Conservation (phyloP, 2,329 filamentous ascomycete genomes). For the Pseudopyricularia cyperi region DNA sequence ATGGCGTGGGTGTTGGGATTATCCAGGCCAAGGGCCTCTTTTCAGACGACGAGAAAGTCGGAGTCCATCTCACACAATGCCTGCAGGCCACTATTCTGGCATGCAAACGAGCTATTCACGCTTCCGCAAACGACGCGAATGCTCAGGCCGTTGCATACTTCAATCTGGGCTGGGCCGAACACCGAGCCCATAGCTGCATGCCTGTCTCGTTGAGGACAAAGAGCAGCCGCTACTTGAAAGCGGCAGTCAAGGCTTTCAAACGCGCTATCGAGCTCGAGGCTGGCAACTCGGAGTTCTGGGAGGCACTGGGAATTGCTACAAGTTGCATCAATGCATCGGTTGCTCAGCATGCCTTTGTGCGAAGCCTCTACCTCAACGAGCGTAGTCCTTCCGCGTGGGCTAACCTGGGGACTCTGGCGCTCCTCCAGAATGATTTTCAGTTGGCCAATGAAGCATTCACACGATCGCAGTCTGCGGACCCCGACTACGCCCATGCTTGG, state of each 20-base stretch:
- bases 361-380: constrained; percentile 88
- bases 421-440: constrained; percentile 70
- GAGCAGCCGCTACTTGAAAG: constrained; percentile 58
- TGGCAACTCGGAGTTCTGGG: constrained; percentile 94
- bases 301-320: constrained; percentile 83
- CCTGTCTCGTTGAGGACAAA: constrained; percentile 39
- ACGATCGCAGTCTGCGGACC: constrained; percentile 83
- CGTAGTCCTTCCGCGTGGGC: constrained; percentile 76
- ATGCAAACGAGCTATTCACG: constrained; percentile 73
- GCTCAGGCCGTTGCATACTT: constrained; percentile 95
- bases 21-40: constrained; percentile 30
- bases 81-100: constrained; percentile 66
- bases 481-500: constrained; percentile 89
- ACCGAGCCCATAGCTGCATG: constrained; percentile 62
- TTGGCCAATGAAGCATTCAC: constrained; percentile 88
- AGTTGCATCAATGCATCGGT: constrained; percentile 75
- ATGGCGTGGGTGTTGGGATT: constrained; percentile 41
- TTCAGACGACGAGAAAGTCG: constrained; percentile 31
- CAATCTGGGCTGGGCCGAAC: constrained; percentile 90
- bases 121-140: constrained; percentile 60
- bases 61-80: constrained; percentile 40
- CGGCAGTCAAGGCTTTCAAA: constrained; percentile 85
- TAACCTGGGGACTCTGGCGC: constrained; percentile 76
- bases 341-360: constrained; percentile 83
- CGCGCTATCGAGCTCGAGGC: constrained; percentile 89